Base-by-base conservation (phyloP, 495 filamentous ascomycete genomes). In the Penicillium diatomitis region DNA sequence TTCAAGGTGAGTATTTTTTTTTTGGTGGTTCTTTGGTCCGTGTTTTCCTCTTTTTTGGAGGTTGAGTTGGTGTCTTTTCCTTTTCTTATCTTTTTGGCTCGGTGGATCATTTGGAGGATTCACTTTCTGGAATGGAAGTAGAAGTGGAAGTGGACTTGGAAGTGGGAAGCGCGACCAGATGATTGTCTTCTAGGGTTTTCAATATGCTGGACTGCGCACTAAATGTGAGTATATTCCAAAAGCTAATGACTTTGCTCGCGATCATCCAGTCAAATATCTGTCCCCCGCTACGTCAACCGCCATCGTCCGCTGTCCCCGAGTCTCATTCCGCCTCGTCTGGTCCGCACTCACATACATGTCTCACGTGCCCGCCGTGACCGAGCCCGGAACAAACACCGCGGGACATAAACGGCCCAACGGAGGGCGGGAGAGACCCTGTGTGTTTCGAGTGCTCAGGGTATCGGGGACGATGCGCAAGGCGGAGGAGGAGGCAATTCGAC, bases 401-500 rank as follows among this genome's bases (percentile, higher is more conserved):
- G 32, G 42, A 0, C 50, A 51, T 36, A 70, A 54, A 66, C 75
- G 56, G 68, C 75, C 38, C 27, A 53, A 56, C 69, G 77, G 32
- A 36, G 49, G 55, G 9, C 55, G 60, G 40, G 58, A 63, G 11
- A 52, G 69, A 46, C 73, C 78, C 0, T 90, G 88, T 54, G 82
- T 94, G 5, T 84, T 90, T 44, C 81, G 85, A 42, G 90, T 97
- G n/a, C 77, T 96, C 10, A 76, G 86, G 47, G 88, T 96, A n/a
- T 88, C 85, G 49, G 92, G 92, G 20, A 98, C 94, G 7, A 94
- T 98, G 56, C 81, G 80, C 51, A 96, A 95, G 69, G 84, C 84
- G 3, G 88, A 96, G 73, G 84, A 92, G 63, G 90, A 91, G 63
- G 88, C 85, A 34, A 83, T 96, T 58, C 75, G 81, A 20, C 75